These are phyloP conservation scores for Coriolopsis trogii DNA, from an alignment of 1,284 basidiomycete genomes.

Conservation along the genomic window DNA sequence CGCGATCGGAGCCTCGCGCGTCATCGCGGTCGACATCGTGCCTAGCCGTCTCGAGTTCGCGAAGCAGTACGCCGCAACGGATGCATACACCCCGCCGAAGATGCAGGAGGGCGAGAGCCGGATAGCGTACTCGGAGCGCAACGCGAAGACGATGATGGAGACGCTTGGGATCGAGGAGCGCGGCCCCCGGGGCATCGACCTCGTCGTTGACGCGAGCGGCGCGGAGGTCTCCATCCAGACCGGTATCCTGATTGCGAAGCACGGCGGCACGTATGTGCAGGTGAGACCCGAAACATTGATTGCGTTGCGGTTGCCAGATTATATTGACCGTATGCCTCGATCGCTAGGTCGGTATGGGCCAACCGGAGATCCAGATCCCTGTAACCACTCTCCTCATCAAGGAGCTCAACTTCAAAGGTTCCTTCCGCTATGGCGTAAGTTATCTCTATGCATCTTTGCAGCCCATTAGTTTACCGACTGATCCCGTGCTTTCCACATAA, in stretches of 20 bases:
- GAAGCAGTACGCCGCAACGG: slow-evolving; percentile 85
- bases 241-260: slow-evolving; percentile 73
- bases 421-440: slow-evolving; percentile 85
- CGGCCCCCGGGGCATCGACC: slow-evolving; percentile 62
- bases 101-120: slow-evolving; percentile 67
- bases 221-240: slow-evolving; percentile 88
- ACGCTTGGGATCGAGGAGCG: slow-evolving; percentile 61
- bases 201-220: slow-evolving; percentile 86
- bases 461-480: neutral
- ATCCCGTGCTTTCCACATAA: slow-evolving; percentile 3
- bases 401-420: slow-evolving; percentile 83
- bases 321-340: neutral
- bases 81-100: slow-evolving; percentile 72
- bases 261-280: slow-evolving; percentile 76
- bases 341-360: slow-evolving; percentile 74
- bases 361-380: slow-evolving; percentile 63
- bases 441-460: neutral
- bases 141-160: slow-evolving; percentile 61
- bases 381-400: slow-evolving; percentile 67
- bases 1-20: slow-evolving; percentile 80
- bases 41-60: slow-evolving; percentile 86
- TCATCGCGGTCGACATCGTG: slow-evolving; percentile 89
- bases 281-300: slow-evolving; percentile 32
- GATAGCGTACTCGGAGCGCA: slow-evolving; percentile 70
- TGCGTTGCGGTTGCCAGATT: neutral